These are phyloP conservation scores for Takakia lepidozioides DNA, from an alignment of 225 moss, liverwort and hornwort genomes.

Conservation along the genomic window DNA sequence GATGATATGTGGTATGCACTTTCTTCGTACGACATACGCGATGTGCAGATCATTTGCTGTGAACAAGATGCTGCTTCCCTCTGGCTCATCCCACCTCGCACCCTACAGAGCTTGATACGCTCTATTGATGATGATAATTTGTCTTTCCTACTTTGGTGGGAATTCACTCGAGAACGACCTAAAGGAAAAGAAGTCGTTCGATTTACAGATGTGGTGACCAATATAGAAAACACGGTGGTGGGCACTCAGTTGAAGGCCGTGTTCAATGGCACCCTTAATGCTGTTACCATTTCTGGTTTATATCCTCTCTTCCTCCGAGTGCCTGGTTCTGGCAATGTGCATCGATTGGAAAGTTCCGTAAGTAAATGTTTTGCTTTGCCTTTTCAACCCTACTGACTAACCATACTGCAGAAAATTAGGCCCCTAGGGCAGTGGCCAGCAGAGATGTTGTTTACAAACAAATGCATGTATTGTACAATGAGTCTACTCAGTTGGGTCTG, in stretches of 20 bases:
- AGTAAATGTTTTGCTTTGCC: no score
- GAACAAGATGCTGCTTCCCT: conserved; percentile 26
- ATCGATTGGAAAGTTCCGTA: conserved; percentile 10
- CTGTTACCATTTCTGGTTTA: conserved; percentile 17
- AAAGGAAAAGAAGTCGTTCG: conserved; percentile 27
- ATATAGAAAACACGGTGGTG: conserved; percentile 9
- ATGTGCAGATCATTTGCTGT: conserved; percentile 33
- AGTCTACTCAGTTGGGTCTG: no score
- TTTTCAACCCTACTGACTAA: no score
- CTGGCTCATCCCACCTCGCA: conserved; percentile 29
- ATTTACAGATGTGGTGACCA: conserved; percentile 10
- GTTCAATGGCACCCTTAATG: conserved; percentile 21
- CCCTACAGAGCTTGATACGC: conserved; percentile 23
- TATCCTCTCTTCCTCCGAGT: conserved; percentile 28
- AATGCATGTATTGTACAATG: no score
- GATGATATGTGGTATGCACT: conserved; percentile 2
- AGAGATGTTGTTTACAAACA: no score
- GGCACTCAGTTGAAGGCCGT: conserved; percentile 20
- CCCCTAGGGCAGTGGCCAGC: no score
- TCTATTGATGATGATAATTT: conserved; percentile 24
- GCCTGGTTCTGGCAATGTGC: conserved; percentile 29
- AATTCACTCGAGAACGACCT: conserved; percentile 28
- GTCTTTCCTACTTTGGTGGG: conserved; percentile 23
- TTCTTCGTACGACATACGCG: conserved; percentile 18
- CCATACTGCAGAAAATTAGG: no score